Percentiles rank a stretch among this genome's conserved stretches.
phyloP scores from a whole-genome alignment of 208 protist genomes.

The Herpetomonas tarakana region DNA sequence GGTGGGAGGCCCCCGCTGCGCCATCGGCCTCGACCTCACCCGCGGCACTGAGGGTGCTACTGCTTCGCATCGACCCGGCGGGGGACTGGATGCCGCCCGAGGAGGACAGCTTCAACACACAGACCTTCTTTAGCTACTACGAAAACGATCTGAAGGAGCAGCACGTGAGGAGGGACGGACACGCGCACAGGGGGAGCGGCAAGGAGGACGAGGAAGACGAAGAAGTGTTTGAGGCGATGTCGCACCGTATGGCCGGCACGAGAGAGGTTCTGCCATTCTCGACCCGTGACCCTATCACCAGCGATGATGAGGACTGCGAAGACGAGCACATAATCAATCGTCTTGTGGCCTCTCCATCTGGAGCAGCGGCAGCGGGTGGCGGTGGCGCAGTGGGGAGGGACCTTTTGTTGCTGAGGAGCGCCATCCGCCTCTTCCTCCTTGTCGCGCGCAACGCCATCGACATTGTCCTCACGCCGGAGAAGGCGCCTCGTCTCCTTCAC shows the following conservation, averaged over 20 bases:
- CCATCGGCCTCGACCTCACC: background rate
- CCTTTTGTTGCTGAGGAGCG: too few relatives aligned
- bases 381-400: too few relatives aligned
- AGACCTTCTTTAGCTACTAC: slow-evolving; percentile 29
- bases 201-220: background rate
- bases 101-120: slow-evolving; percentile 24
- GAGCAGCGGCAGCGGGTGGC: too few relatives aligned
- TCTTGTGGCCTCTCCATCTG: too few relatives aligned
- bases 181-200: too few relatives aligned
- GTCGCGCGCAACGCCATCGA: slow-evolving; percentile 30
- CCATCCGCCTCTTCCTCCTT: slow-evolving; percentile 49
- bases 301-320: too few relatives aligned
- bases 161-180: background rate
- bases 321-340: too few relatives aligned
- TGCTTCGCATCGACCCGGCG: slow-evolving; percentile 52
- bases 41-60: slow-evolving; percentile 24
- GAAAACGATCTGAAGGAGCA: slow-evolving; percentile 10
- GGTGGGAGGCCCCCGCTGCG: too few relatives aligned
- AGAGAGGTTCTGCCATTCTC: background rate
- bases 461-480: slow-evolving; percentile 52
- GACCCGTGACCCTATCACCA: too few relatives aligned
- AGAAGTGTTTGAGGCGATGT: slow-evolving; percentile 7
- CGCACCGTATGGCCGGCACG: background rate
- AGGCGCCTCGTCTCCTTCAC: slow-evolving; percentile 37
- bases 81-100: slow-evolving; percentile 41